Evolutionary conservation across 2,329 filamentous ascomycete species (phyloP), one percentile per base, ranked within the genome.

Genomic region (Akanthomyces lecanii): DNA sequence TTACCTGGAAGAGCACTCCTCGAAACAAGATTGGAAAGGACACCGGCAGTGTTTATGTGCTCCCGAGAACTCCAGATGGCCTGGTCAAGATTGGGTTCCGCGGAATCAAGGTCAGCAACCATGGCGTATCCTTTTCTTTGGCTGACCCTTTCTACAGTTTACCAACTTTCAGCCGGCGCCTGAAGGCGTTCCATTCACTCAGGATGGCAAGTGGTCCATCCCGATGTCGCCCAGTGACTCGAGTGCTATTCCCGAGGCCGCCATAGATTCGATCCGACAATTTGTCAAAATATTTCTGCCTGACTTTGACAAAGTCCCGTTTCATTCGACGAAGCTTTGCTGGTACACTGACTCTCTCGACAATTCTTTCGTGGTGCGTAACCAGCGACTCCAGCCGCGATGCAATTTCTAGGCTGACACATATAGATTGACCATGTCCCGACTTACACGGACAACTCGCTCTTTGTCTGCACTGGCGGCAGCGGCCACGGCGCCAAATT

Each of bases 401-500:
- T 40, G 38, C 14, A 11, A 23, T 5, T 7, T 58, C 30, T 12
- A n/a, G 16, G 16, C 50, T 18, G 16, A 30, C 3, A 36, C 44
- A 30, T 25, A 14, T 25, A 71, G 69, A 70, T 77, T 40, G 74
- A 77, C 58, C 66, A 72, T 23, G 71, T 76, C 1, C 72, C 75
- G 1, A 65, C 63, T 0, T 71, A 70, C 7, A 68, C 69, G 1
- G 68, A 70, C 33, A 65, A 69, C 5, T 73, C 71, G 1, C 67
- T 75, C 1, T 74, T 76, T 55, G 71, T 74, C 5, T 73, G 70
- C 55, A 75, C 74, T 0, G 73, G 73, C 1, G 74, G 74, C 28
- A 75, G 73, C 38, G 74, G 74, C 11, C 73, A 75, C 44, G 74
- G 73, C 1, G 73, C 73, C 45, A 75, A 75, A 63, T 75, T 73